phyloP scores from a whole-genome alignment of 1,284 basidiomycete species.

The Leccinum griseonigrum region DNA sequence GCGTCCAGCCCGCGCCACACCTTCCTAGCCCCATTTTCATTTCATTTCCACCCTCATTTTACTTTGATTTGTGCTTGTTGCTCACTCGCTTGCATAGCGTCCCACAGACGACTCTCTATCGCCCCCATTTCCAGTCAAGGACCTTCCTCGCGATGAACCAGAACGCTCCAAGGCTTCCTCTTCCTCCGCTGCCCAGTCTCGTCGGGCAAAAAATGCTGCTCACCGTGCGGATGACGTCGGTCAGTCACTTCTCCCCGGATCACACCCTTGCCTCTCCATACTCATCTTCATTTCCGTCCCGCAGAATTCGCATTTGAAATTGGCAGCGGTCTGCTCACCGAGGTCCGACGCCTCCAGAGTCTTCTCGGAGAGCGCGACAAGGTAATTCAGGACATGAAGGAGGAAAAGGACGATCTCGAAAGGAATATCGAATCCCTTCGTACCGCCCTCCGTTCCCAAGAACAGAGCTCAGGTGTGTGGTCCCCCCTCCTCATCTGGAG shows the following conservation, averaged over 20 bases:
- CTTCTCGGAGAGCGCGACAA: constrained; percentile 87
- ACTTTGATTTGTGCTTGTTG: background rate
- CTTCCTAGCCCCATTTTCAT: constrained; percentile 1
- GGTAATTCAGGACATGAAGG: constrained; percentile 80
- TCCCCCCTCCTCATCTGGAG: background rate
- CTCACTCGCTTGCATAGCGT: constrained; percentile 31
- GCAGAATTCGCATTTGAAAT: constrained; percentile 95
- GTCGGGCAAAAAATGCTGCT: constrained; percentile 82
- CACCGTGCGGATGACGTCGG: constrained; percentile 83
- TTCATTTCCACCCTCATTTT: background rate
- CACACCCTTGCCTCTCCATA: background rate
- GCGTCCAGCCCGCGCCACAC: constrained; percentile 1
- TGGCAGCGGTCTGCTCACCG: constrained; percentile 84
- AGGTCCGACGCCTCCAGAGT: constrained; percentile 85
- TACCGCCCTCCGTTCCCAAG: constrained; percentile 69
- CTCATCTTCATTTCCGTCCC: constrained; percentile 20
- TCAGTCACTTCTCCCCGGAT: constrained; percentile 36
- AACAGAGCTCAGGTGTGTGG: constrained; percentile 70
- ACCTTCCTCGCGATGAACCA: constrained; percentile 41
- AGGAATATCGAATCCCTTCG: constrained; percentile 70
- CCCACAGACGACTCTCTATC: constrained; percentile 41
- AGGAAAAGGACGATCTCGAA: constrained; percentile 85
- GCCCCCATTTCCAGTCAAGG: constrained; percentile 33
- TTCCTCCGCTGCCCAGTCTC: constrained; percentile 70
- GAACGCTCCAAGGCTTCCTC: constrained; percentile 42